A percentile compares a stretch with the other conserved stretches of the same genome.
Evolutionary conservation across 805 yeast species (phyloP).

Genomic region (Saturnispora saitoi): DNA sequence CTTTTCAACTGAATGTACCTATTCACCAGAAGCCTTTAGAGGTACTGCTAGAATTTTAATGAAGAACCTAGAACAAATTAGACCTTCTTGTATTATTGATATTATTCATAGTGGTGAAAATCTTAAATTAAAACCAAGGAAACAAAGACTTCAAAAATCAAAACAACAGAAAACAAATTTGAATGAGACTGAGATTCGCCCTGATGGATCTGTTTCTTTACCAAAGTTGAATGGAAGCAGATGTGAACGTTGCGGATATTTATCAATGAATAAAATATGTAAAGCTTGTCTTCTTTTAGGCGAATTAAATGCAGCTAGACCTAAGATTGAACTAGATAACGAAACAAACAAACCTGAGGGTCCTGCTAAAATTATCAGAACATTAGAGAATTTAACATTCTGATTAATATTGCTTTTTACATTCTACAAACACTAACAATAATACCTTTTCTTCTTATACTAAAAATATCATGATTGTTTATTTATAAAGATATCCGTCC

Average conservation of each 20-base stretch:
- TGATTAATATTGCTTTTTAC: slow-evolving; percentile 21
- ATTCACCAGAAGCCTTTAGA: slow-evolving; percentile 97
- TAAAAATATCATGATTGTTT: background rate
- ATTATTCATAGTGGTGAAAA: slow-evolving; percentile 92
- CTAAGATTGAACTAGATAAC: slow-evolving; percentile 50
- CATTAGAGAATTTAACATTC: slow-evolving; percentile 57
- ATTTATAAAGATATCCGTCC: background rate
- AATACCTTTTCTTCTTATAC: background rate
- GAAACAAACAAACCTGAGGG: slow-evolving; percentile 39
- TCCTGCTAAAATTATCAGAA: slow-evolving; percentile 53
- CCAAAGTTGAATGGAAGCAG: slow-evolving; percentile 48
- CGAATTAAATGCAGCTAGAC: slow-evolving; percentile 71
- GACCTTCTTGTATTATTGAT: slow-evolving; percentile 92
- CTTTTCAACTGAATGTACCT: slow-evolving; percentile 94
- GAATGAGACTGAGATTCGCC: slow-evolving; percentile 42
- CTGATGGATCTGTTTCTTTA: slow-evolving; percentile 56
- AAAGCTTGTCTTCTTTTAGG: slow-evolving; percentile 87
- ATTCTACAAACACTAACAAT: background rate
- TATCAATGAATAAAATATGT: slow-evolving; percentile 81
- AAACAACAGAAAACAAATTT: slow-evolving; percentile 18
- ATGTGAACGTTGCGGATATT: slow-evolving; percentile 86
- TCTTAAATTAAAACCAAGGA: slow-evolving; percentile 54
- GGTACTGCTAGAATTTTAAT: slow-evolving; percentile 93
- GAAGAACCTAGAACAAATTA: slow-evolving; percentile 79
- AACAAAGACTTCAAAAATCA: slow-evolving; percentile 28